Percentiles rank a stretch among this genome's conserved stretches.
phyloP scores from a whole-genome alignment of 129 eudicot genomes.

The Centaurea solstitialis region DNA sequence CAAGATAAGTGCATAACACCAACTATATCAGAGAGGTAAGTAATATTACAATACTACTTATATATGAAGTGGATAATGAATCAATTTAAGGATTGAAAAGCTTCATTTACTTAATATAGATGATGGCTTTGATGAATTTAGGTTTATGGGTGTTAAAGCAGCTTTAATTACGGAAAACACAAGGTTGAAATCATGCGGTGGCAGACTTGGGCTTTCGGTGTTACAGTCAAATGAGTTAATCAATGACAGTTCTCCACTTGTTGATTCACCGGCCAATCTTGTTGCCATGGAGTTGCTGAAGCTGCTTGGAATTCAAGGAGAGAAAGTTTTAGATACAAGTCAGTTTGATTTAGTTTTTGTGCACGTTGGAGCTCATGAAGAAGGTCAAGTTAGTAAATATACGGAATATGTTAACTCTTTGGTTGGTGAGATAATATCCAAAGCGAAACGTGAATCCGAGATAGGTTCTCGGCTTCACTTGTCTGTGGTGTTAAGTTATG shows the following conservation, averaged over 20 bases:
- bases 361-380: constrained; percentile 49
- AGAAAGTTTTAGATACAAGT: constrained; percentile 49
- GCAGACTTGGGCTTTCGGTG: constrained; percentile 60
- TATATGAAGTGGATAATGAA: background rate
- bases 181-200: constrained; percentile 50
- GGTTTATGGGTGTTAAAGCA: constrained; percentile 95
- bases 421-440: constrained; percentile 53
- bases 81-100: background rate
- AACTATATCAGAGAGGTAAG: constrained; percentile 68
- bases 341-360: constrained; percentile 75
- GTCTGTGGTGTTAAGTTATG: constrained; percentile 78
- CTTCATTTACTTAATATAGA: background rate
- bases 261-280: constrained; percentile 29
- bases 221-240: constrained; percentile 44
- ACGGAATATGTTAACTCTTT: constrained; percentile 52
- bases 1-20: constrained; percentile 36
- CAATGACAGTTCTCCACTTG: constrained; percentile 18
- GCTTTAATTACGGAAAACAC: constrained; percentile 58
- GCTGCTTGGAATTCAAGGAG: constrained; percentile 84
- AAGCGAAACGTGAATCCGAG: constrained; percentile 55
- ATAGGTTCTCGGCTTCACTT: constrained; percentile 72
- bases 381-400: constrained; percentile 28
- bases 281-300: constrained; percentile 56
- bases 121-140: constrained; percentile 25
- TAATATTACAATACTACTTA: background rate